Base-by-base conservation (phyloP, 2,329 filamentous ascomycete species). In the Aspergillus floridensis region DNA sequence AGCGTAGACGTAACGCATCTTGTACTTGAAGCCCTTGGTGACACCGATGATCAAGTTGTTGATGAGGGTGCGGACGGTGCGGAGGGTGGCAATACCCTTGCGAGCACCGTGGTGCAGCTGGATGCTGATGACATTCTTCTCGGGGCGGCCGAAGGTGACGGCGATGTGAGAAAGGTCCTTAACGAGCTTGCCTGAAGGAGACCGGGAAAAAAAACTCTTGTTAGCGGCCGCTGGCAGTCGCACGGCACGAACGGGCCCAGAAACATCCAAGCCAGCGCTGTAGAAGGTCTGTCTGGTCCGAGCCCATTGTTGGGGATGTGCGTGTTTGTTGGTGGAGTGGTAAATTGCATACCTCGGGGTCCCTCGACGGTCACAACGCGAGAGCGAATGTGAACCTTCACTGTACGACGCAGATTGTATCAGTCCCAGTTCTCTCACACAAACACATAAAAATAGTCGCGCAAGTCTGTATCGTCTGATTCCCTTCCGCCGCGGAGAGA, bases 1-100 rank as follows among this genome's bases (percentile, higher is more conserved):
- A 80, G 95, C 95, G 82, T 99, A 99, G 82, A 99, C 95, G 86
- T 99, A 99, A 77, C 96, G 92, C 93, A 99, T 98, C 91, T 99
- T 99, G 90, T 99, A 99, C 86, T 96, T 96, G 91, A 90, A 99
- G 73, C 95, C 95, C 86, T 93, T 96, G 80, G 95, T 99, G 71
- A 99, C 95, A 81, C 95, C 95, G 75, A 93, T 88, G 82, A 99
- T 91, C 84, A 99, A 81, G 90, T 99, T 99, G 88, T 96, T 91
- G 87, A 99, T 96, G 82, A 98, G 82, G 70, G 93, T 93, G 78
- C 92, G 92, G 84, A 99, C 95, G 76, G 95, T 99, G 76, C 95
- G 92, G 82, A 99, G 92, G 72, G 93, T 91, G 77, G 95, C 95
- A 78, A 99, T 90, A 80, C 92, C 93, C 89, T 99, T 99, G 84